phyloP scores from a whole-genome alignment of 2,329 filamentous ascomycete species.

The Fusarium nelsonii region DNA sequence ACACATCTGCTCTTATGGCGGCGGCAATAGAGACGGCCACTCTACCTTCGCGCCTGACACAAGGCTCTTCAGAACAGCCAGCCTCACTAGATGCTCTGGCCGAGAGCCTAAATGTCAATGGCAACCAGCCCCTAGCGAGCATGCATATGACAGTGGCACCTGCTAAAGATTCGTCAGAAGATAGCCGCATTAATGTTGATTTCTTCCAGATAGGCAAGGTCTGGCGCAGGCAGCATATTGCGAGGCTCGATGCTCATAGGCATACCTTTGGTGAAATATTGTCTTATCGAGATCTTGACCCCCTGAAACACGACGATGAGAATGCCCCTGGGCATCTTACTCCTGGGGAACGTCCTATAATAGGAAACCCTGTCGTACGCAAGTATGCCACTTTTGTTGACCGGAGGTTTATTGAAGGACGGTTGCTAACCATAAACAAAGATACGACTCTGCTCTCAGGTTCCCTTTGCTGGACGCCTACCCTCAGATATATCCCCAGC shows the following conservation, averaged over 20 bases:
- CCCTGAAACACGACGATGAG: constrained; percentile 13
- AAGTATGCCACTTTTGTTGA: constrained; percentile 39
- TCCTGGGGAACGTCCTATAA: constrained; percentile 37
- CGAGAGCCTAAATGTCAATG: constrained; percentile 77
- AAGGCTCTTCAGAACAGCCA: constrained; percentile 54
- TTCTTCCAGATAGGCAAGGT: constrained; percentile 49
- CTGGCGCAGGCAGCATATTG: constrained; percentile 29
- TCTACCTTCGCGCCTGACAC: constrained; percentile 77
- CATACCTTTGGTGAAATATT: constrained; percentile 50
- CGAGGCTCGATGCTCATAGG: constrained; percentile 20
- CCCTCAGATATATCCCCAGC: constrained; percentile 76
- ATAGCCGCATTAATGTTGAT: constrained; percentile 50
- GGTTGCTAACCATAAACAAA: constrained; percentile 22
- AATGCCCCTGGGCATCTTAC: constrained; percentile 5
- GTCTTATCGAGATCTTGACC: constrained; percentile 40
- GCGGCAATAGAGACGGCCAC: constrained; percentile 83
- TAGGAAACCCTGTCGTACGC: constrained; percentile 48
- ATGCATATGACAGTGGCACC: constrained; percentile 73
- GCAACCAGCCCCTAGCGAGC: constrained; percentile 83
- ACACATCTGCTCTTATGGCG: constrained; percentile 80
- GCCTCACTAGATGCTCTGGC: constrained; percentile 72
- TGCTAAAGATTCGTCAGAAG: constrained; percentile 48
- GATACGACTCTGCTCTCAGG: constrained; percentile 66
- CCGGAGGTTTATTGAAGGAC: too few relatives aligned
- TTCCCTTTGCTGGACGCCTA: constrained; percentile 89